A percentile compares a stretch with the other conserved stretches of the same genome.
Evolutionary conservation across 2,329 filamentous ascomycete species (phyloP).

Genomic region (Pseudogymnoascus sp.): DNA sequence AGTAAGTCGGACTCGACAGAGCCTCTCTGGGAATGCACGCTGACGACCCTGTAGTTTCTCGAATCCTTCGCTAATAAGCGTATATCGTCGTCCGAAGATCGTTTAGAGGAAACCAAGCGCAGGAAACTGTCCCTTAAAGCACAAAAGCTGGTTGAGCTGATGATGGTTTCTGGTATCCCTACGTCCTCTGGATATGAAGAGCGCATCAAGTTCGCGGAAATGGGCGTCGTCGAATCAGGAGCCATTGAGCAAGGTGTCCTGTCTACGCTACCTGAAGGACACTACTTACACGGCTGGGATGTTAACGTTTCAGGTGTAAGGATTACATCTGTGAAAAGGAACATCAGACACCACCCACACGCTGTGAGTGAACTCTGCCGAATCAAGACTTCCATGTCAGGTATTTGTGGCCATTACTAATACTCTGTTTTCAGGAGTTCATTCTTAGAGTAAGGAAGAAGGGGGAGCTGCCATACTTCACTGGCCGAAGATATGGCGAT

Average conservation of each 20-base stretch:
- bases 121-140: conserved; percentile 87
- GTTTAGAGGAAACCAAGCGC: conserved; percentile 91
- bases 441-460: conserved; percentile 76
- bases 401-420: neutral
- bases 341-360: conserved; percentile 83
- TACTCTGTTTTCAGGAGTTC: conserved; percentile 60
- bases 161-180: conserved; percentile 97
- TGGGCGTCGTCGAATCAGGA: conserved; percentile 90
- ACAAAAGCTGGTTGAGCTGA: conserved; percentile 91
- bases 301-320: conserved; percentile 89
- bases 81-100: conserved; percentile 93
- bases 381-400: neutral
- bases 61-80: conserved; percentile 96
- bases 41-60: conserved; percentile 61
- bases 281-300: conserved; percentile 93
- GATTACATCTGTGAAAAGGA: conserved; percentile 72
- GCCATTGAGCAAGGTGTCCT: conserved; percentile 87
- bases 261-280: conserved; percentile 80
- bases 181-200: conserved; percentile 97
- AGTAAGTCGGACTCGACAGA: conserved; percentile 47
- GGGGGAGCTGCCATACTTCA: conserved; percentile 66
- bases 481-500: conserved; percentile 82
- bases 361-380: conserved; percentile 50
- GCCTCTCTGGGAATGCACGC: conserved; percentile 10
- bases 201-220: conserved; percentile 89